Evolutionary conservation across 768 basidiomycete species (phyloP), one percentile per base, ranked within the genome.

Genomic region (Rossbeevera mucosa): DNA sequence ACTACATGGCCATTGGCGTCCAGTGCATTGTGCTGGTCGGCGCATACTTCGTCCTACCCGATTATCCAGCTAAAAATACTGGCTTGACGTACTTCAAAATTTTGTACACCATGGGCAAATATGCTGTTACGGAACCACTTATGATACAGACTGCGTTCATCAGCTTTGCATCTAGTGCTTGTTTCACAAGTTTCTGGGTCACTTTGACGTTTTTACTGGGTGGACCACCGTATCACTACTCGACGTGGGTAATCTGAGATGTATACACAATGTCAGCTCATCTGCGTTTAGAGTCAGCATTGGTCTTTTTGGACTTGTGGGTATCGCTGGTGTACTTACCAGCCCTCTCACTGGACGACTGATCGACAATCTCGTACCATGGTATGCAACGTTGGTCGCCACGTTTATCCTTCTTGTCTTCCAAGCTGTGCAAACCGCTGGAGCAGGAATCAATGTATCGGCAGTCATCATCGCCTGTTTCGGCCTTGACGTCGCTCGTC

Each of bases 131-230:
- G 0, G 88, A 94, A 66, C 91, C 92, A 0, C 70, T 86, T 20
- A 71, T 94, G 26, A 76, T 91, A 9, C 91, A 94, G 64, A 72
- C 76, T 2, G 73, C 77, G 54, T 66, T 89, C 56, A 74, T 89
- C 61, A 80, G 82, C 57, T 63, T 89, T 14, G 75, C 75, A 24
- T 77, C 75, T 12, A 78, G 77, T 53, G 84, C 84, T 22, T 84
- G 81, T 47, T 83, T 77, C 33, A 75, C 71, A 11, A 78, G 73
- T 57, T 84, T 82, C 57, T 84, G 86, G 86, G 85, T 87, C 4
- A 87, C 86, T 0, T 66, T 89, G 54, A 91, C 91, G 0, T 94
- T 93, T 73, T 72, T 93, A 20, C 81, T 95, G 2, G 85, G 83
- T 7, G 87, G 83, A 5, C 68, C 82, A 3, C 86, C 87, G 0